These are phyloP conservation scores for Starmerella etchellsii DNA, from an alignment of 805 yeast species.

Conservation along the genomic window DNA sequence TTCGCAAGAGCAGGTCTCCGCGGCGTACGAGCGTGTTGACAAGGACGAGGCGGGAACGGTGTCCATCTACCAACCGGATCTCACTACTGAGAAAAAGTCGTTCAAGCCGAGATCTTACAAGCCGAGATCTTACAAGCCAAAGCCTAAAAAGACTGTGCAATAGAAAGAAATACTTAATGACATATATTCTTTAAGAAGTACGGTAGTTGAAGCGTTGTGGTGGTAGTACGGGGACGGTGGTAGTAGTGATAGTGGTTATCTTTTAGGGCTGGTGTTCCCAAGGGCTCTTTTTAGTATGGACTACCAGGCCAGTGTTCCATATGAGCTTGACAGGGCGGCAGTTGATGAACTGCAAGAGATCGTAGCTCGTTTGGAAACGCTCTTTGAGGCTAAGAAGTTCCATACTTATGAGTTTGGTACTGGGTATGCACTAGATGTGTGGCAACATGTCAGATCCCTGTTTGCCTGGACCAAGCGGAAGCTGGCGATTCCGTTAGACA, in stretches of 20 bases:
- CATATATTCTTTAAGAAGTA: too few relatives aligned
- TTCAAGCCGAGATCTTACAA: too few relatives aligned
- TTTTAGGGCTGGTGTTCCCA: too few relatives aligned
- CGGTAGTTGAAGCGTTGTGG: too few relatives aligned
- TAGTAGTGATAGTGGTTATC: too few relatives aligned
- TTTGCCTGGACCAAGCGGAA: constrained; percentile 66
- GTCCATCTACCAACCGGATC: constrained; percentile 12
- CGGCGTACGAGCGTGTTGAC: constrained; percentile 28
- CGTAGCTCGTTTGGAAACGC: constrained; percentile 65
- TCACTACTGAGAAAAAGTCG: too few relatives aligned
- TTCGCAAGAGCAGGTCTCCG: constrained; percentile 27
- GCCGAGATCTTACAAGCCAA: neutral
- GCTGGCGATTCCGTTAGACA: constrained; percentile 58
- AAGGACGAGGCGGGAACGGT: constrained; percentile 25
- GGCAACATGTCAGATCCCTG: constrained; percentile 80
- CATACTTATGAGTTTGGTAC: constrained; percentile 47
- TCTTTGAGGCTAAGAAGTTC: constrained; percentile 60
- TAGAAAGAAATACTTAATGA: too few relatives aligned
- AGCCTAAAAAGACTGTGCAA: too few relatives aligned
- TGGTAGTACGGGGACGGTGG: too few relatives aligned
- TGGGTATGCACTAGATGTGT: constrained; percentile 51
- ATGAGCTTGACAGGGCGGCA: constrained; percentile 58
- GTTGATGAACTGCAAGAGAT: constrained; percentile 66
- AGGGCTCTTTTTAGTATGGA: too few relatives aligned
- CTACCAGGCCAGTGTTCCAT: constrained; percentile 48